phyloP scores from a whole-genome alignment of 768 basidiomycete genomes.

The Lactarius pseudohatsudake region DNA sequence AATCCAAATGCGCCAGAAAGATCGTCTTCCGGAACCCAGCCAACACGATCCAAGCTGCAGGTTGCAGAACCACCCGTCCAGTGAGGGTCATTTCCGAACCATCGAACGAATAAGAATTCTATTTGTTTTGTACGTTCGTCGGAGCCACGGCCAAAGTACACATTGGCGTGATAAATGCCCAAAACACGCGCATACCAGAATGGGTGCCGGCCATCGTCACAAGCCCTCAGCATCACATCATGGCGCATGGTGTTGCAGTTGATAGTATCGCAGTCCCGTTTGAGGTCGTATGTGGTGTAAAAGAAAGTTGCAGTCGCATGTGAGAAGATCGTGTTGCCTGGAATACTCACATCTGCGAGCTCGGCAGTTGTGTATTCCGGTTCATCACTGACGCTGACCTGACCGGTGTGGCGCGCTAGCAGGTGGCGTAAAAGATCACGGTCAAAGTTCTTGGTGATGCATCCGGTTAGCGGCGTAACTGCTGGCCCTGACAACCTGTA shows the following conservation, averaged over 20 bases:
- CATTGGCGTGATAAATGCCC: conserved; percentile 35
- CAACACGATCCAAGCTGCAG: conserved; percentile 29
- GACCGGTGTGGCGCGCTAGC: conserved; percentile 31
- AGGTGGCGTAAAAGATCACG: conserved; percentile 36
- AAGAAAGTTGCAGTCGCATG: conserved; percentile 39
- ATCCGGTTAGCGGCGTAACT: too few species aligned
- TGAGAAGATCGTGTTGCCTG: conserved; percentile 35
- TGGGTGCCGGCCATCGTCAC: too few species aligned
- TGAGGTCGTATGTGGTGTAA: conserved; percentile 46
- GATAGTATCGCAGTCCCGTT: conserved; percentile 43
- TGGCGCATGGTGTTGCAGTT: conserved; percentile 39
- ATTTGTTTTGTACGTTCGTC: conserved; percentile 27
- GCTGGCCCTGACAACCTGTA: too few species aligned
- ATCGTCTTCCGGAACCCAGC: conserved; percentile 26
- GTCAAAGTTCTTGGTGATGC: conserved; percentile 36
- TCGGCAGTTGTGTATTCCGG: conserved; percentile 31
- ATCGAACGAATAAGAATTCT: conserved; percentile 8
- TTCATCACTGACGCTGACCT: conserved; percentile 35
- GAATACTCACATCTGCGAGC: too few species aligned
- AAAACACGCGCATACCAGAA: too few species aligned
- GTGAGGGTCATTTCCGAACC: conserved; percentile 6
- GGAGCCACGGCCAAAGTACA: conserved; percentile 38
- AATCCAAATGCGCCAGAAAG: conserved; percentile 35
- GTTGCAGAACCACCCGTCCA: conserved; percentile 5
- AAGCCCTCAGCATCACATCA: too few species aligned